phyloP scores from a whole-genome alignment of 129 eudicot genomes.

The Logfia minima region DNA sequence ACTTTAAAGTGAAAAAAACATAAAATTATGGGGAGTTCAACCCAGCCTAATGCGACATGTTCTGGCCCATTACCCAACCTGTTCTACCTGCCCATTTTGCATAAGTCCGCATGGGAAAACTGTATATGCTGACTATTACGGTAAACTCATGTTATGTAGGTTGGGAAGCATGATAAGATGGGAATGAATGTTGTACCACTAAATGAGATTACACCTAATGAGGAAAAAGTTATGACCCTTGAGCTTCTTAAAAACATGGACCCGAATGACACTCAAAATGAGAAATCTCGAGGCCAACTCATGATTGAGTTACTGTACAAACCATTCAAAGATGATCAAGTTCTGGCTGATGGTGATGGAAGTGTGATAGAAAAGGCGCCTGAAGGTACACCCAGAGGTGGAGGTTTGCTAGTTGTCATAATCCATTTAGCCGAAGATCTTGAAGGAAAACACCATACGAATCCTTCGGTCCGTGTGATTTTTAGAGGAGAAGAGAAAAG shows the following conservation, averaged over 20 bases:
- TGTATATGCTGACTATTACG: not conserved
- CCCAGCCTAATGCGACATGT: not conserved
- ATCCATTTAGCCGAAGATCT: slow-evolving; percentile 86
- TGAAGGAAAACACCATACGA: slow-evolving; percentile 89
- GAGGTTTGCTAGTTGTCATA: slow-evolving; percentile 79
- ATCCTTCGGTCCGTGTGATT: slow-evolving; percentile 71
- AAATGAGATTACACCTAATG: slow-evolving; percentile 75
- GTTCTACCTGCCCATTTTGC: not conserved
- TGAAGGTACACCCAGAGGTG: slow-evolving; percentile 85
- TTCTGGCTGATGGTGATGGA: slow-evolving; percentile 38
- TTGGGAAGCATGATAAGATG: slow-evolving; percentile 85
- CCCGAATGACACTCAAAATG: slow-evolving; percentile 66
- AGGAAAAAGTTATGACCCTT: slow-evolving; percentile 64
- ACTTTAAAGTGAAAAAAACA: not conserved
- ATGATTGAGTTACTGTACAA: slow-evolving; percentile 63
- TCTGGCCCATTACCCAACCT: not conserved
- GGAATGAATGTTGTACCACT: slow-evolving; percentile 68
- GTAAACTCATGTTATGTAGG: slow-evolving; percentile 39
- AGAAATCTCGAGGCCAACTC: slow-evolving; percentile 75
- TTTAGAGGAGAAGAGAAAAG: slow-evolving; percentile 75
- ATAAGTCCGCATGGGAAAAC: not conserved
- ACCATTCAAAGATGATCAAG: slow-evolving; percentile 56
- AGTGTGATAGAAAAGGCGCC: slow-evolving; percentile 65
- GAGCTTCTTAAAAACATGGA: slow-evolving; percentile 76
- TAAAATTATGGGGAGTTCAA: not conserved